These are phyloP conservation scores for Aspergillus saccharolyticus DNA, from an alignment of 495 filamentous ascomycete species.

Conservation along the genomic window DNA sequence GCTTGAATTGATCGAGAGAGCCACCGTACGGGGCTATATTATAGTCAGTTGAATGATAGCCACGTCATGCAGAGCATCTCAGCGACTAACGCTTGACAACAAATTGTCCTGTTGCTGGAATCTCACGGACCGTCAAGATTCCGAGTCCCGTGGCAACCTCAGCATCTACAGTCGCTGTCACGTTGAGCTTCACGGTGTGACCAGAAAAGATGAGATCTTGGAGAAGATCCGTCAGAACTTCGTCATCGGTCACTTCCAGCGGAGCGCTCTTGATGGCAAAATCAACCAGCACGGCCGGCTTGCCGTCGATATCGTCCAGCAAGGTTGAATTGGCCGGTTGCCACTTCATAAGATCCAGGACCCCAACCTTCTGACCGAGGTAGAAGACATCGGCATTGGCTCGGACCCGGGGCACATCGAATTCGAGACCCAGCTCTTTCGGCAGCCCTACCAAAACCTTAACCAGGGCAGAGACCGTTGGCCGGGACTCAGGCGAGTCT, in stretches of 20 bases:
- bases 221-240: constrained; percentile 69
- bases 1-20: constrained; percentile 48
- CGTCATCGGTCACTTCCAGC: constrained; percentile 69
- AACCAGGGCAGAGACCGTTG: constrained; percentile 75
- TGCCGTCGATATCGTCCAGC: constrained; percentile 49
- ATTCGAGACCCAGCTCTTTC: constrained; percentile 74
- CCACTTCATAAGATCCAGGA: constrained; percentile 73
- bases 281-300: constrained; percentile 60
- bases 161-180: constrained; percentile 81
- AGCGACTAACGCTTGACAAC: constrained; percentile 75
- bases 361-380: constrained; percentile 65
- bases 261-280: constrained; percentile 73
- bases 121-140: constrained; percentile 66
- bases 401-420: constrained; percentile 69
- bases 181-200: constrained; percentile 55
- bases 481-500: constrained; percentile 65
- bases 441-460: constrained; percentile 71
- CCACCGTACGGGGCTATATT: constrained; percentile 40
- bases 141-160: constrained; percentile 75
- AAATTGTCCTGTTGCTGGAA: constrained; percentile 81
- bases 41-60: constrained; percentile 19
- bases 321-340: constrained; percentile 76
- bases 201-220: constrained; percentile 69
- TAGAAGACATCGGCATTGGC: constrained; percentile 79
- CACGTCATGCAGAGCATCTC: background rate